phyloP scores from a whole-genome alignment of 768 basidiomycete genomes.

The Lentinula detonsa region DNA sequence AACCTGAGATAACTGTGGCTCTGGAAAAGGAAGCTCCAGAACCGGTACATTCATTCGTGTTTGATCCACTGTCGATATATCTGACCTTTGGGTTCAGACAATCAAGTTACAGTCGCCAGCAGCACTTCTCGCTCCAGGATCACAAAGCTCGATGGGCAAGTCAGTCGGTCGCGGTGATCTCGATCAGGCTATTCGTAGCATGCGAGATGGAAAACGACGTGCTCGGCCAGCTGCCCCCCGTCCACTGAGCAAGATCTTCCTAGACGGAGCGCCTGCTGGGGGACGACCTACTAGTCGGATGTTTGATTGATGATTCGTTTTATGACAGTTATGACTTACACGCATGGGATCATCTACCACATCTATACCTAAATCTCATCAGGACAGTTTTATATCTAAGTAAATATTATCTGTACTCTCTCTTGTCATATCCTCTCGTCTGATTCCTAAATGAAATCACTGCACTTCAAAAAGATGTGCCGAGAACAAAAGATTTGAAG shows the following conservation, averaged over 20 bases:
- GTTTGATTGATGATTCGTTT: constrained; percentile 18
- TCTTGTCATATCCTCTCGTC: too few relatives aligned
- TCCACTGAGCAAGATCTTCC: constrained; percentile 74
- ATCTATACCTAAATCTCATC: background rate
- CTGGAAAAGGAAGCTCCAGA: constrained; percentile 14
- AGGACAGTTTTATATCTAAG: too few relatives aligned
- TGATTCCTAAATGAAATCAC: too few relatives aligned
- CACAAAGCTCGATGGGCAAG: constrained; percentile 32
- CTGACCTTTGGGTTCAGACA: constrained; percentile 25
- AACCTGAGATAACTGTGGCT: constrained; percentile 16
- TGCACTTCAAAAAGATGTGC: too few relatives aligned
- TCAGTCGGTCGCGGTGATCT: constrained; percentile 75
- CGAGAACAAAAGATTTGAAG: too few relatives aligned
- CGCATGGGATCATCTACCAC: background rate
- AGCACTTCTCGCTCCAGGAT: constrained; percentile 20
- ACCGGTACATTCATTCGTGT: constrained; percentile 13
- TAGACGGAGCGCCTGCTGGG: constrained; percentile 49
- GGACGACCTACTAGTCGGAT: constrained; percentile 25
- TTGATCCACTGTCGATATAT: background rate
- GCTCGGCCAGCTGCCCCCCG: constrained; percentile 35
- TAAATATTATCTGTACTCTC: too few relatives aligned
- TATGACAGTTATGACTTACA: background rate
- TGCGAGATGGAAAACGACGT: constrained; percentile 60
- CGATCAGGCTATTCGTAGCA: constrained; percentile 79
- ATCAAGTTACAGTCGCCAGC: constrained; percentile 29